Percentiles rank a stretch among this genome's conserved stretches.
phyloP scores from a whole-genome alignment of 352 stramenopile species.

The Thalassiosira exigua region DNA sequence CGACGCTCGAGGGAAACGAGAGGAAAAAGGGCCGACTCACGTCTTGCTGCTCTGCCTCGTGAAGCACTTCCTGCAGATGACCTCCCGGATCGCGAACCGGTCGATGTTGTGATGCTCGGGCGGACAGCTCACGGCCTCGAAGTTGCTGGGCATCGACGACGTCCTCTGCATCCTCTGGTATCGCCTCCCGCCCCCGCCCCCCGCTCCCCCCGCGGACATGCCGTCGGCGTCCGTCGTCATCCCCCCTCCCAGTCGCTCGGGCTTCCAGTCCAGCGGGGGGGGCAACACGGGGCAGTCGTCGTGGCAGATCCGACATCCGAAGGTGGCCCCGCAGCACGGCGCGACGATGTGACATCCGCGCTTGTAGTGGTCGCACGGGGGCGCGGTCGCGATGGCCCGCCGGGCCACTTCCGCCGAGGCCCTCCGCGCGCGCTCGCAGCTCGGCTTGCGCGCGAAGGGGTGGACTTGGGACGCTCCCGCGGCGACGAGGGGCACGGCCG shows the following conservation, averaged over 20 bases:
- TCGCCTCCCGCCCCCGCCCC: background rate
- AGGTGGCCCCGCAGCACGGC: constrained; percentile 73
- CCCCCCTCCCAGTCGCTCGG: too few relatives aligned
- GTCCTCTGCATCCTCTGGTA: constrained; percentile 37
- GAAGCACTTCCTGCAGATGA: constrained; percentile 78
- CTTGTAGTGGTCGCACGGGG: constrained; percentile 75
- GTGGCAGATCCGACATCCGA: constrained; percentile 82
- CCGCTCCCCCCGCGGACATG: too few relatives aligned
- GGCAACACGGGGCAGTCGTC: constrained; percentile 76
- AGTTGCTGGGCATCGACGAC: constrained; percentile 44
- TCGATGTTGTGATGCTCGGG: constrained; percentile 78
- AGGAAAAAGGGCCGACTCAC: too few relatives aligned
- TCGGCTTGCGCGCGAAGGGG: background rate
- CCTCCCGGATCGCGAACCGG: constrained; percentile 71
- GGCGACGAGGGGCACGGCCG: constrained; percentile 15
- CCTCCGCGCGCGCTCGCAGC: background rate
- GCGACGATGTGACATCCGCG: constrained; percentile 80
- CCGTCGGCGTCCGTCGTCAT: too few relatives aligned
- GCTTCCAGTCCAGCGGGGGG: constrained; percentile 42
- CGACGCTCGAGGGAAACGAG: too few relatives aligned
- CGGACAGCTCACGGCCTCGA: constrained; percentile 31
- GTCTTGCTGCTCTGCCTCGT: constrained; percentile 75
- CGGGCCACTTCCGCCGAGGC: constrained; percentile 15
- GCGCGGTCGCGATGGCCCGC: constrained; percentile 54
- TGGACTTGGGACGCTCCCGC: background rate